Conservation (phyloP, 1,284 basidiomycete genomes). For the Sphaerobolus stellatus region DNA sequence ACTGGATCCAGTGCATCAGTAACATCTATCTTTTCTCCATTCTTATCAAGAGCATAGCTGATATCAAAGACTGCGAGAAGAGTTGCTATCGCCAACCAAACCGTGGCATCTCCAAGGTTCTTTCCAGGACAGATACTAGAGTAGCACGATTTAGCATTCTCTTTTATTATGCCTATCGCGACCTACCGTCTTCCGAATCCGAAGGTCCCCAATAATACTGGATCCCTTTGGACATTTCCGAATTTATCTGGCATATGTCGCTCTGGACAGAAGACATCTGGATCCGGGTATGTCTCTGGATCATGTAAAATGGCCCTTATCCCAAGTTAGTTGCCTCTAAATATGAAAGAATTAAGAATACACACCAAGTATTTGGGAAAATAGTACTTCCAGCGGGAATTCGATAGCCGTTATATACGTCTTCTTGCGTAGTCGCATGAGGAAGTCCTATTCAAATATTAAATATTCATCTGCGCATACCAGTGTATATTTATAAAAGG, state of each 20-base stretch:
- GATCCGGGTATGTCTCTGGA: neutral
- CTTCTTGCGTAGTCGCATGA: slow-evolving; percentile 1
- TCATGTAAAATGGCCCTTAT: neutral
- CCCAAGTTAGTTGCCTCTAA: neutral
- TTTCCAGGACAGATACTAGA: neutral
- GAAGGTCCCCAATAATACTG: neutral
- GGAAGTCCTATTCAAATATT: neutral
- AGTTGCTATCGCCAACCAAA: neutral
- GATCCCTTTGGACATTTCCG: neutral
- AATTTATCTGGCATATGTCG: neutral
- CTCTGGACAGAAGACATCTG: neutral
- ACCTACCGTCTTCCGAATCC: neutral
- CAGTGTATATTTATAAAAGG: no score
- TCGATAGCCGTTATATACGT: slow-evolving; percentile 11
- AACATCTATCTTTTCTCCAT: neutral
- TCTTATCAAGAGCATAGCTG: neutral
- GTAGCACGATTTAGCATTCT: neutral
- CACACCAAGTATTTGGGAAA: neutral
- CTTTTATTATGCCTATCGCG: neutral
- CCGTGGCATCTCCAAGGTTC: neutral
- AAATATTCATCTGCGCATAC: no score
- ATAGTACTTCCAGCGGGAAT: slow-evolving; percentile 6
- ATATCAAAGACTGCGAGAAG: neutral
- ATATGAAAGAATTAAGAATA: neutral
- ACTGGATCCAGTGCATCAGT: neutral